Percentiles rank a stretch among this genome's conserved stretches.
Evolutionary conservation across 2,329 filamentous ascomycete genomes (phyloP).

Genomic region (Exophiala sideris): DNA sequence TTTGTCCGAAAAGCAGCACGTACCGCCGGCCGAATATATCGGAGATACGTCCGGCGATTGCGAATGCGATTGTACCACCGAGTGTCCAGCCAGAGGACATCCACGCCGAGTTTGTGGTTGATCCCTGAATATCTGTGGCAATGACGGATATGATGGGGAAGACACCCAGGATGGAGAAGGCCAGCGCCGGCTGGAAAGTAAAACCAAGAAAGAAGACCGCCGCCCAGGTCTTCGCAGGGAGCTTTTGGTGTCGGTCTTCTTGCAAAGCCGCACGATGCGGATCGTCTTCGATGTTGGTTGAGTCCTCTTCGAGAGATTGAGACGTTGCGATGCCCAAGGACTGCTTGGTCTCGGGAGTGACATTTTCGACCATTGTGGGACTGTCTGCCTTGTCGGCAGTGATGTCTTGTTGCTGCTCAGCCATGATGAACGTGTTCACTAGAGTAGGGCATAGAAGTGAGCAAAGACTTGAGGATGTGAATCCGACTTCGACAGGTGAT

Average conservation of each 20-base stretch:
- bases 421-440: too few species aligned
- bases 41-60: constrained; percentile 2
- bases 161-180: background rate
- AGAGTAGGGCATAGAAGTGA: too few species aligned
- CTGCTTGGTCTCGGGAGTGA: too few species aligned
- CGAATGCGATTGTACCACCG: constrained; percentile 2
- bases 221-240: background rate
- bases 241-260: background rate
- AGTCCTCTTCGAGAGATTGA: too few species aligned
- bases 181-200: background rate
- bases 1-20: constrained; percentile 1
- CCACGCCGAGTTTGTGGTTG: constrained; percentile 1
- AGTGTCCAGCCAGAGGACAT: constrained; percentile 4
- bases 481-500: too few species aligned
- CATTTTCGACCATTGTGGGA: too few species aligned
- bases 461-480: too few species aligned
- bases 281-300: background rate
- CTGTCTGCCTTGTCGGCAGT: too few species aligned
- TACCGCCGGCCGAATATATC: constrained; percentile 8
- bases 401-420: too few species aligned
- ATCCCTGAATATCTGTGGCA: background rate
- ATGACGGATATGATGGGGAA: constrained; percentile 1
- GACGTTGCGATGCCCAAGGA: too few species aligned
- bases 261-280: background rate
- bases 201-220: constrained; percentile 2